phyloP scores from a whole-genome alignment of 495 filamentous ascomycete species.

The Elaphomyces granulatus region DNA sequence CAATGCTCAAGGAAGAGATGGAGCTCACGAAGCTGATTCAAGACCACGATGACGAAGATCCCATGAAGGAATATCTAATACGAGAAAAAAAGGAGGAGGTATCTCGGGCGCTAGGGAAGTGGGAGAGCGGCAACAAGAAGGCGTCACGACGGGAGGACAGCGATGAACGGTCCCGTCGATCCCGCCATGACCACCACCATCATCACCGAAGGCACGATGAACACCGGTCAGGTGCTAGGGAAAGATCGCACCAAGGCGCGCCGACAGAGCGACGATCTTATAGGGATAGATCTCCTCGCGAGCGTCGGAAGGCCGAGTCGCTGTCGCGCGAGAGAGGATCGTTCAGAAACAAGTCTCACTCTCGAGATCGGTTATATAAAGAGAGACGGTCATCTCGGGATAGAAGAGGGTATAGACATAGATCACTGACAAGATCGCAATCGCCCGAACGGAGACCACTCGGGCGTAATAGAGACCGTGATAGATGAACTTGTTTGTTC shows the following conservation, averaged over 20 bases:
- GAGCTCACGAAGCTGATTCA: constrained; percentile 62
- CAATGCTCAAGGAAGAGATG: constrained; percentile 51
- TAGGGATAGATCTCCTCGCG: neutral
- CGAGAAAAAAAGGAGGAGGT: constrained; percentile 84
- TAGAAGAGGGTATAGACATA: constrained; percentile 15
- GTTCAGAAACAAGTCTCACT: constrained; percentile 17
- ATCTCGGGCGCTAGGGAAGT: constrained; percentile 46
- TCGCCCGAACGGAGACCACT: constrained; percentile 19
- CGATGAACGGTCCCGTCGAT: constrained; percentile 26
- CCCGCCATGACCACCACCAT: constrained; percentile 41
- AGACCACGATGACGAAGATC: constrained; percentile 88
- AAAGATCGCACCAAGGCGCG: constrained; percentile 7
- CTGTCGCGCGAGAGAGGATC: constrained; percentile 5
- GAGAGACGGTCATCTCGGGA: constrained; percentile 11
- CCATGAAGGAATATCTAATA: constrained; percentile 85
- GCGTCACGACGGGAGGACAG: constrained; percentile 22
- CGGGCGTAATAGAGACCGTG: too few relatives aligned
- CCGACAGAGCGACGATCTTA: neutral
- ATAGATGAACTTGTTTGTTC: too few relatives aligned
- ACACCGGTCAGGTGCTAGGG: constrained; percentile 20
- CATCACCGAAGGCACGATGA: constrained; percentile 24
- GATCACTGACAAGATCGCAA: constrained; percentile 18
- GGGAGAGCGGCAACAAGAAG: constrained; percentile 30
- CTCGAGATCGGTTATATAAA: constrained; percentile 13
- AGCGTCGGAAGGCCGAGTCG: too few relatives aligned